These are phyloP conservation scores for Metschnikowia picachoensis DNA, from an alignment of 805 yeast genomes.

Conservation along the genomic window DNA sequence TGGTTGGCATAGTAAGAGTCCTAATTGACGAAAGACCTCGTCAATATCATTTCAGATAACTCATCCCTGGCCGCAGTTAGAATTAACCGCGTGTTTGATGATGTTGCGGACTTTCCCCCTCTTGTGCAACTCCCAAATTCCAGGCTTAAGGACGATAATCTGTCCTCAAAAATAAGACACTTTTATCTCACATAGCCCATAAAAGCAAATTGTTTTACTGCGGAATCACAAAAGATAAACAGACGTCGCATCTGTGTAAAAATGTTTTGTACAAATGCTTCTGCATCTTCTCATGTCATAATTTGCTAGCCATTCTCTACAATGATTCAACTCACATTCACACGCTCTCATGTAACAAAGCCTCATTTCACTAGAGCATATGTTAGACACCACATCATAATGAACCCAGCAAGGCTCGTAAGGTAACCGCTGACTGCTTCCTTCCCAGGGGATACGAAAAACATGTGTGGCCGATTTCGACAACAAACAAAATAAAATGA, in stretches of 20 bases:
- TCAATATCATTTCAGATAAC: slow-evolving; percentile 18
- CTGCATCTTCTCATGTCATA: too few species aligned
- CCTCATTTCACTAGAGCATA: slow-evolving; percentile 35
- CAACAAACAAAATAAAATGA: slow-evolving; percentile 32
- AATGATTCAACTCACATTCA: too few species aligned
- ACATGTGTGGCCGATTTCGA: slow-evolving; percentile 22
- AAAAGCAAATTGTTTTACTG: too few species aligned
- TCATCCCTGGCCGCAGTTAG: slow-evolving; percentile 40
- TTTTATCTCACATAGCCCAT: too few species aligned
- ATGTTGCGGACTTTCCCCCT: slow-evolving; percentile 36
- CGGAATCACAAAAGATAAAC: too few species aligned
- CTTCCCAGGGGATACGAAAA: slow-evolving; percentile 27
- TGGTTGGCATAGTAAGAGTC: slow-evolving; percentile 7
- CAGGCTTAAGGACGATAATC: slow-evolving; percentile 33
- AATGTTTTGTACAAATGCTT: too few species aligned
- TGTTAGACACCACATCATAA: slow-evolving; percentile 48
- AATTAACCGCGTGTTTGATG: slow-evolving; percentile 41
- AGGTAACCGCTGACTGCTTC: slow-evolving; percentile 34
- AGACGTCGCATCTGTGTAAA: too few species aligned
- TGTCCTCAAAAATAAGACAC: too few species aligned
- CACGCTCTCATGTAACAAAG: too few species aligned
- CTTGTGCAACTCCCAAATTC: slow-evolving; percentile 34
- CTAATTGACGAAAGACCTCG: slow-evolving; percentile 8
- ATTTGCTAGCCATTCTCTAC: too few species aligned
- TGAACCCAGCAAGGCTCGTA: slow-evolving; percentile 34